Percentiles rank a stretch among this genome's conserved stretches.
Conservation (phyloP, 345 rosid species). For the Stellera chamaejasme region DNA sequence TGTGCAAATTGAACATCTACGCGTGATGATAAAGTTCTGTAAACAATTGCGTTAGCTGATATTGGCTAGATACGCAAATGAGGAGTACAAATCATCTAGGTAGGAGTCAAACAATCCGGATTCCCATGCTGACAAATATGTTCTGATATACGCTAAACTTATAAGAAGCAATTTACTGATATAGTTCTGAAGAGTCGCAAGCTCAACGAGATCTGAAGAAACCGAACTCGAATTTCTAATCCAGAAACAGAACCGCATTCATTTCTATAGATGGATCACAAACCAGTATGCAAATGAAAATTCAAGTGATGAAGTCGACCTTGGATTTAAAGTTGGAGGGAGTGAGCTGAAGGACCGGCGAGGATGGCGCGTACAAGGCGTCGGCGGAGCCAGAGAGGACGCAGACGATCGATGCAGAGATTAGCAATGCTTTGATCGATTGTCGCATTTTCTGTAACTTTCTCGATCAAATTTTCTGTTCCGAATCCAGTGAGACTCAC, state of each 20-base stretch:
- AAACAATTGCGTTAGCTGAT: neutral
- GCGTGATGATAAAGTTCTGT: neutral
- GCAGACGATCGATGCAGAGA: conserved; percentile 20
- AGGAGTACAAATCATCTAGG: too few relatives aligned
- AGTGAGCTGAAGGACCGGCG: conserved; percentile 92
- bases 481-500: conserved; percentile 15
- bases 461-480: conserved; percentile 14
- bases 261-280: too few relatives aligned
- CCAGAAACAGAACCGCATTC: neutral
- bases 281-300: conserved; percentile 2
- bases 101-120: too few relatives aligned
- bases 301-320: conserved; percentile 21
- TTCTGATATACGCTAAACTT: neutral
- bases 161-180: neutral
- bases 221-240: neutral
- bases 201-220: neutral
- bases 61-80: too few relatives aligned
- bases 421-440: conserved; percentile 22
- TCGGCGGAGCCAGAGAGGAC: conserved; percentile 21
- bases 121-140: too few relatives aligned
- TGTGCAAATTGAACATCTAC: conserved; percentile 13
- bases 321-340: conserved; percentile 96
- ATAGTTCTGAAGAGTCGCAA: neutral
- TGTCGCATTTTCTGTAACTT: conserved; percentile 28
- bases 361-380: conserved; percentile 88